A percentile compares a stretch with the other conserved stretches of the same genome.
Conservation (phyloP, 495 filamentous ascomycete species). For the Staphylotrichum longicolle region DNA sequence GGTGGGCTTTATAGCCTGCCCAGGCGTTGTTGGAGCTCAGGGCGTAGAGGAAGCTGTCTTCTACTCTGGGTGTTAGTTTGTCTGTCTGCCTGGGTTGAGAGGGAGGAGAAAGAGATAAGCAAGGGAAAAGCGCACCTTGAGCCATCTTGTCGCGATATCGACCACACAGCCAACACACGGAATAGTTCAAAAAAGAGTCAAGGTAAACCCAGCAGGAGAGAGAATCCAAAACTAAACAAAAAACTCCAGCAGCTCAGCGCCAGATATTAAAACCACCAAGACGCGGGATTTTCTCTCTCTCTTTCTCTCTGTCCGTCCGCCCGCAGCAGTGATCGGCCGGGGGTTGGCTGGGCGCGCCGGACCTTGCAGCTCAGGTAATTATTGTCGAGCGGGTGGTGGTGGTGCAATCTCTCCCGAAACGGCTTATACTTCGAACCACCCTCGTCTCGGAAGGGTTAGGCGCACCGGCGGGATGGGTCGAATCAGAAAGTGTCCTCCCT, state of each 20-base stretch:
- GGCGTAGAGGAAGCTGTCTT: constrained; percentile 54
- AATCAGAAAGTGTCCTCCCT: background rate
- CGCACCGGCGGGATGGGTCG: constrained; percentile 7
- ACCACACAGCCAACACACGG: background rate
- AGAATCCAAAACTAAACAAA: too few relatives aligned
- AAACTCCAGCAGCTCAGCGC: too few relatives aligned
- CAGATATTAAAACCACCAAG: background rate
- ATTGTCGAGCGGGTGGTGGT: background rate
- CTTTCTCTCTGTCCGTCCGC: background rate
- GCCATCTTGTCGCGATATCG: background rate
- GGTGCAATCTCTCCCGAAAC: constrained; percentile 3
- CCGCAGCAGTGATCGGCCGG: background rate
- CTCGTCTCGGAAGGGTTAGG: background rate
- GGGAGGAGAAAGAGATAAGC: background rate
- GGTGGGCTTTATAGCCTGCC: constrained; percentile 61
- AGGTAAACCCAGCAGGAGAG: too few relatives aligned
- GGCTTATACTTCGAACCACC: constrained; percentile 10
- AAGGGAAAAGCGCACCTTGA: background rate
- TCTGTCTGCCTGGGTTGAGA: constrained; percentile 2
- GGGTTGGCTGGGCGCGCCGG: background rate
- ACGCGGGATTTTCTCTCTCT: constrained; percentile 2
- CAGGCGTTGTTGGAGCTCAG: constrained; percentile 69
- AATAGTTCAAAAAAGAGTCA: too few relatives aligned
- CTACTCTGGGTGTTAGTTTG: constrained; percentile 14
- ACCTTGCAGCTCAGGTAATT: background rate